Conservation (phyloP, 352 stramenopile species). For the Globisporangium nagaii region DNA sequence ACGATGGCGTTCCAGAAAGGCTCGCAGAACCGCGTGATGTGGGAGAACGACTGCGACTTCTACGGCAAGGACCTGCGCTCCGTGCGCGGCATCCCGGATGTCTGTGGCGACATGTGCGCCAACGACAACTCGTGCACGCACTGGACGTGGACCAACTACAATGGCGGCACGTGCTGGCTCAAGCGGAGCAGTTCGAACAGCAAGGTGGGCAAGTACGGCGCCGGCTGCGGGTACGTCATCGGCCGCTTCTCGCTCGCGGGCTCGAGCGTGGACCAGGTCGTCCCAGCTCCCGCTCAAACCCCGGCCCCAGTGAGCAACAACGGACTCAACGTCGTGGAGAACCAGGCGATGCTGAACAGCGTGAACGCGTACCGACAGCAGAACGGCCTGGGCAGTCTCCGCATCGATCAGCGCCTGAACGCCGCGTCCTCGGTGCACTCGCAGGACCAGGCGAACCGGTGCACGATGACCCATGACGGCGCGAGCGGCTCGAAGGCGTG, state of each 20-base stretch:
- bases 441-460: constrained; percentile 32
- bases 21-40: constrained; percentile 35
- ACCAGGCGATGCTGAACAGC: constrained; percentile 30
- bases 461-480: constrained; percentile 37
- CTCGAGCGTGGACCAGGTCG: neutral
- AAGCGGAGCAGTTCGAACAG: constrained; percentile 20
- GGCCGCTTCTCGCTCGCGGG: constrained; percentile 6
- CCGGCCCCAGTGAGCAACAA: constrained; percentile 12
- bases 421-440: constrained; percentile 33
- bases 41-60: constrained; percentile 40
- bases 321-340: constrained; percentile 24
- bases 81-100: constrained; percentile 21
- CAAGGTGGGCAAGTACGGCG: constrained; percentile 11
- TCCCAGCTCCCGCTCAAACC: neutral
- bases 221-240: constrained; percentile 32
- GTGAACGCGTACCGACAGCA: constrained; percentile 47
- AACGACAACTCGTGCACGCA: constrained; percentile 47
- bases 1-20: constrained; percentile 20
- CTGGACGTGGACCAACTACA: constrained; percentile 55
- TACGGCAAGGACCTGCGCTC: constrained; percentile 24
- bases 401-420: constrained; percentile 31
- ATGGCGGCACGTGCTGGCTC: constrained; percentile 51
- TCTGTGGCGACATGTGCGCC: constrained; percentile 25
- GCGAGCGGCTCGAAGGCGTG: constrained; percentile 31
- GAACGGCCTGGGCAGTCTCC: constrained; percentile 25